Conservation (phyloP, 306 rosid genomes). For the Spatholobus suberectus region DNA sequence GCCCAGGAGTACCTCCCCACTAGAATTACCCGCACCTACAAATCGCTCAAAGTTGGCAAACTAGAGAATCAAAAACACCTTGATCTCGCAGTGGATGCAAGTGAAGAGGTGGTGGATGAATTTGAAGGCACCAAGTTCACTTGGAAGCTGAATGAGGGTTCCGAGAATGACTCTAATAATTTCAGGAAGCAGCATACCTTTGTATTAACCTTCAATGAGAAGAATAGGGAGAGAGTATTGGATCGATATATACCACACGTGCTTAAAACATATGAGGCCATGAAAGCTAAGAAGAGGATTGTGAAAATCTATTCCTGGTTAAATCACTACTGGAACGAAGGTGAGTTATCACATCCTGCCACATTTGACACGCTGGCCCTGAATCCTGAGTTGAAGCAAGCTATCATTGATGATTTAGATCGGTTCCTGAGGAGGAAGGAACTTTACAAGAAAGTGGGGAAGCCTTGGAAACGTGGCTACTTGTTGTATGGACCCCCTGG, state of each 20-base stretch:
- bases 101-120: constrained; percentile 35
- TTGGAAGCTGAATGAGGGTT: constrained; percentile 29
- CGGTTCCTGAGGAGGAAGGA: constrained; percentile 49
- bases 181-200: background rate
- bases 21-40: constrained; percentile 13
- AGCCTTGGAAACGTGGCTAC: constrained; percentile 57
- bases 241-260: constrained; percentile 37
- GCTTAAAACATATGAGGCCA: background rate
- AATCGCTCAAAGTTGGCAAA: constrained; percentile 40
- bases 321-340: background rate
- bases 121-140: constrained; percentile 42
- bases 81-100: constrained; percentile 15
- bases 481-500: constrained; percentile 52
- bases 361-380: constrained; percentile 49
- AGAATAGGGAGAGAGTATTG: constrained; percentile 31
- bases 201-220: constrained; percentile 37
- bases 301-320: constrained; percentile 1
- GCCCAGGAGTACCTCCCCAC: constrained; percentile 41
- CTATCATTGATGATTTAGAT: constrained; percentile 38
- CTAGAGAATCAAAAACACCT: background rate
- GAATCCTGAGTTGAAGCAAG: constrained; percentile 38
- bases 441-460: constrained; percentile 49
- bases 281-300: constrained; percentile 28
- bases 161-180: background rate
- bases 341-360: constrained; percentile 43